A percentile compares a stretch with the other conserved stretches of the same genome.
phyloP scores from a whole-genome alignment of 1,284 basidiomycete species.

The Tausonia pullulans region DNA sequence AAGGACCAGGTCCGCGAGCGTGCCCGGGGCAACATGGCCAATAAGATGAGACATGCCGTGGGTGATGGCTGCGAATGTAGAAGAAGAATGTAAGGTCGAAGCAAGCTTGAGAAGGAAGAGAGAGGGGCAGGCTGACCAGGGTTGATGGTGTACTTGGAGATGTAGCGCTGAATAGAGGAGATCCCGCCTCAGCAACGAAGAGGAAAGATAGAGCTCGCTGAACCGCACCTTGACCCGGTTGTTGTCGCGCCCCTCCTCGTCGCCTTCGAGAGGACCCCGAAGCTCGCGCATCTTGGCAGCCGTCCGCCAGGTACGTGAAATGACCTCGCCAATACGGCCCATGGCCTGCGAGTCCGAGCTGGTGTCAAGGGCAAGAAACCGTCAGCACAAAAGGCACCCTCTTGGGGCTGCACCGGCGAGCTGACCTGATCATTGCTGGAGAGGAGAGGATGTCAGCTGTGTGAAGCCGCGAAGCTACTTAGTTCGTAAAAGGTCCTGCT shows the following conservation, averaged over 20 bases:
- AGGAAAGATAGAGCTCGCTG: no score
- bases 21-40: slow-evolving; percentile 71
- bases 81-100: not conserved
- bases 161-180: not conserved
- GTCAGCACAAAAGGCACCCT: not conserved
- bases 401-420: not conserved
- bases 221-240: slow-evolving; percentile 62
- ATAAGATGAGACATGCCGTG: slow-evolving; percentile 84
- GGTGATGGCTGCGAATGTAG: slow-evolving; percentile 56
- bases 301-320: slow-evolving; percentile 88
- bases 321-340: slow-evolving; percentile 93
- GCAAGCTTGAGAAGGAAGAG: not conserved
- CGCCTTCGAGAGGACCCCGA: slow-evolving; percentile 63
- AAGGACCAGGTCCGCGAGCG: slow-evolving; percentile 83
- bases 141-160: slow-evolving; percentile 96
- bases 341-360: slow-evolving; percentile 93
- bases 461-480: no score
- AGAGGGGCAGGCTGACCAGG: slow-evolving; percentile 43
- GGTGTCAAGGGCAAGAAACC: slow-evolving; percentile 51
- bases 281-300: slow-evolving; percentile 86
- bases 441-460: not conserved
- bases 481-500: not conserved
- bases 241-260: slow-evolving; percentile 64
- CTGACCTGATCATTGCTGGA: slow-evolving; percentile 14
- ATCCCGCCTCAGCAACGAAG: no score